A percentile compares a stretch with the other conserved stretches of the same genome.
phyloP scores from a whole-genome alignment of 1,284 basidiomycete species.

The Neonothopanus nambi region DNA sequence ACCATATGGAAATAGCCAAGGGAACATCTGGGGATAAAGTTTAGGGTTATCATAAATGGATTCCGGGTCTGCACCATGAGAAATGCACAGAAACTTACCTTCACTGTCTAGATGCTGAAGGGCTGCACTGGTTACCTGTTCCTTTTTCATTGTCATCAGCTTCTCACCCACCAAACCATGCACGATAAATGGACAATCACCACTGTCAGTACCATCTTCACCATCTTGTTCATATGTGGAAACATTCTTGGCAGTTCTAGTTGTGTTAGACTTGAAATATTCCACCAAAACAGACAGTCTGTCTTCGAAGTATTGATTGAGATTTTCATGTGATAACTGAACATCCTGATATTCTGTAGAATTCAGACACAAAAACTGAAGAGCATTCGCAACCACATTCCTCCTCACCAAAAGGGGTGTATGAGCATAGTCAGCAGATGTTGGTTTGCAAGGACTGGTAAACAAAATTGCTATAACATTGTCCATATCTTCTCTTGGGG shows the following conservation, averaged over 20 bases:
- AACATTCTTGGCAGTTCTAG: slow-evolving; percentile 21
- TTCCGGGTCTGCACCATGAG: too few relatives aligned
- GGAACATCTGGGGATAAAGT: too few relatives aligned
- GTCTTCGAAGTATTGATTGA: slow-evolving; percentile 15
- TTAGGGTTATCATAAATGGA: too few relatives aligned
- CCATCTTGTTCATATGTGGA: slow-evolving; percentile 6
- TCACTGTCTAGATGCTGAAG: slow-evolving; percentile 22
- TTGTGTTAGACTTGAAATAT: slow-evolving; percentile 19
- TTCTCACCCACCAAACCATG: slow-evolving; percentile 21
- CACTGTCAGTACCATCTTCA: slow-evolving; percentile 19
- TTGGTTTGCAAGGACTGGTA: slow-evolving; percentile 1
- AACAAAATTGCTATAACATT: slow-evolving; percentile 8
- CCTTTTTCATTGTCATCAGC: slow-evolving; percentile 1
- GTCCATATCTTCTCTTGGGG: too few relatives aligned
- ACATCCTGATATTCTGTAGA: slow-evolving; percentile 31
- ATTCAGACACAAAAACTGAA: slow-evolving; percentile 33
- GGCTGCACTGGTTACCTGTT: slow-evolving; percentile 17
- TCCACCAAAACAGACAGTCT: slow-evolving; percentile 31
- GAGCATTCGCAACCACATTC: slow-evolving; percentile 22
- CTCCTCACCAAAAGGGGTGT: slow-evolving; percentile 28
- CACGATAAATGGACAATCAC: slow-evolving; percentile 21
- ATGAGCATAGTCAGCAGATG: slow-evolving; percentile 21
- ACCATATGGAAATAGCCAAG: slow-evolving; percentile 40
- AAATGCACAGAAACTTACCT: too few relatives aligned
- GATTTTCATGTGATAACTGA: slow-evolving; percentile 16